Percentiles rank a stretch among this genome's conserved stretches.
Conservation (phyloP, 441 rosid species). For the Eruca vesicaria region DNA sequence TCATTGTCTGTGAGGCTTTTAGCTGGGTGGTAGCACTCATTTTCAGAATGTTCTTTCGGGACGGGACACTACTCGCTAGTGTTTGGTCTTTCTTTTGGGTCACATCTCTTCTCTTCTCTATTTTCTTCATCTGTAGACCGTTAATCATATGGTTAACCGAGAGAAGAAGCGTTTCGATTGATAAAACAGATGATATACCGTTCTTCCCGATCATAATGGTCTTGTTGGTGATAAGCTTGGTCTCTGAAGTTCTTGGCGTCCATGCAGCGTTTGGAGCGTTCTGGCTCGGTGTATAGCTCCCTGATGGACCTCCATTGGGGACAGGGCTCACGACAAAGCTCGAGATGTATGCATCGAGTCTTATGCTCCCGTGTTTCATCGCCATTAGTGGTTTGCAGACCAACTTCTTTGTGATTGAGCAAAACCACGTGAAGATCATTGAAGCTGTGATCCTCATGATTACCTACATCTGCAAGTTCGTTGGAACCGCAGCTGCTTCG, state of each 20-base stretch:
- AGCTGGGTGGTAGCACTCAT: neutral
- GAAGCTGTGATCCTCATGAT: conserved; percentile 30
- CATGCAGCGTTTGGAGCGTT: conserved; percentile 32
- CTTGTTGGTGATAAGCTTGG: conserved; percentile 14
- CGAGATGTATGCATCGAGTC: conserved; percentile 13
- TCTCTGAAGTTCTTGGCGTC: conserved; percentile 20
- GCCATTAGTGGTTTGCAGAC: conserved; percentile 40
- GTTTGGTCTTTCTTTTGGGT: neutral
- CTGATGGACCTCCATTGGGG: conserved; percentile 39
- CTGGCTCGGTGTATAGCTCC: conserved; percentile 33
- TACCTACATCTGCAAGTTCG: conserved; percentile 35
- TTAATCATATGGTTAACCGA: conserved; percentile 23
- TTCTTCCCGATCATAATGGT: conserved; percentile 20
- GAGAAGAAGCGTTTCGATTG: conserved; percentile 9
- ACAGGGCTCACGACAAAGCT: conserved; percentile 34
- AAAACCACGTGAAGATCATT: neutral
- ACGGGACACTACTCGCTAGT: neutral
- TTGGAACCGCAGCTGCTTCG: conserved; percentile 29
- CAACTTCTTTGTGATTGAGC: conserved; percentile 12
- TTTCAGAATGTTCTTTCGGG: neutral
- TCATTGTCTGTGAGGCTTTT: conserved; percentile 34
- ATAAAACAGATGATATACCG: conserved; percentile 21
- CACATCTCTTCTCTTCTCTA: neutral
- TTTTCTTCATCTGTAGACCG: conserved; percentile 29
- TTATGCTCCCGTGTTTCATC: conserved; percentile 39